These are phyloP conservation scores for Coemansia sp. DNA, from an alignment of 192 early-diverging fungal genomes.

Conservation along the genomic window DNA sequence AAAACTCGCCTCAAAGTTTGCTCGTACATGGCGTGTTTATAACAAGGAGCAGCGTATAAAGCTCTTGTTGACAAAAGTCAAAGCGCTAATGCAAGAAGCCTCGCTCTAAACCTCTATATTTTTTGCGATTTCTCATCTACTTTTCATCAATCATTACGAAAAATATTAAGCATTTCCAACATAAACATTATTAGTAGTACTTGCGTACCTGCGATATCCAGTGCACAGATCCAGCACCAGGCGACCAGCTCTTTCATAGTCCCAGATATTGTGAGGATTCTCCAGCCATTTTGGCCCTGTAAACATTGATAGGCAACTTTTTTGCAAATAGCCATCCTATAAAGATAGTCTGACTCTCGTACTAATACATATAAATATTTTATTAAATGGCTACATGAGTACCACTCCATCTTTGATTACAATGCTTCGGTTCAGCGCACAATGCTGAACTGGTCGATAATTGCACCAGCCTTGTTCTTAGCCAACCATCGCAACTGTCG, in stretches of 20 bases:
- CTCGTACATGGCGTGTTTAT: constrained; percentile 45
- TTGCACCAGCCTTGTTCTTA: constrained; percentile 16
- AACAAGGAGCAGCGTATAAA: constrained; percentile 51
- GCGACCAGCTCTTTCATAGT: no score
- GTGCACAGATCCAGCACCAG: no score
- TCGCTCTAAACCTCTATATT: constrained; percentile 24
- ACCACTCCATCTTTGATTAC: not conserved
- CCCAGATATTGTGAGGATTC: no score
- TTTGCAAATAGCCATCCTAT: no score
- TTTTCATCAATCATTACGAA: not conserved
- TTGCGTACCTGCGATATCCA: no score
- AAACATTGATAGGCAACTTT: no score
- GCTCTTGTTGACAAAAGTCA: constrained; percentile 47
- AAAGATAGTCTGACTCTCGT: not conserved
- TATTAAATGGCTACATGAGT: no score
- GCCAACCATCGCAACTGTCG: constrained; percentile 32
- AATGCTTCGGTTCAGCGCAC: not conserved
- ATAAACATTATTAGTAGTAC: no score
- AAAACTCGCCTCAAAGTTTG: constrained; percentile 44
- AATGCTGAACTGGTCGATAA: constrained; percentile 38
- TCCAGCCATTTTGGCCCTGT: no score
- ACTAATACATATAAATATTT: not conserved
- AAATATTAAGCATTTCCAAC: no score
- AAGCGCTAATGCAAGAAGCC: constrained; percentile 26
- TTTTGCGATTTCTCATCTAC: not conserved